phyloP scores from a whole-genome alignment of 2,329 filamentous ascomycete genomes.

The Beauveria sp. region DNA sequence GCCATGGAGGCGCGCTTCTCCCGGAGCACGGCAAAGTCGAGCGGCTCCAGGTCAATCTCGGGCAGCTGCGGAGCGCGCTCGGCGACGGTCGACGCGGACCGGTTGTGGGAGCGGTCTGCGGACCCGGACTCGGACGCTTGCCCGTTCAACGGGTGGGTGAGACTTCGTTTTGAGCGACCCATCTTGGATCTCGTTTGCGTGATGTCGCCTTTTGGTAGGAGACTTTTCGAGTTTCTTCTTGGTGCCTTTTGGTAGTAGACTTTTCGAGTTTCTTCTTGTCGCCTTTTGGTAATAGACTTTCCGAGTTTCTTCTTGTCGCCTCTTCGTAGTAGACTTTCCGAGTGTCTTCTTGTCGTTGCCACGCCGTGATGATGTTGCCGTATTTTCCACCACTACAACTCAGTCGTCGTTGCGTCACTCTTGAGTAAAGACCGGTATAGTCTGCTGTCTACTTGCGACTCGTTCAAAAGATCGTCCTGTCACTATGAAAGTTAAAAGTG shows the following conservation, averaged over 20 bases:
- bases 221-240: not conserved
- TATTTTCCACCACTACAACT: not conserved
- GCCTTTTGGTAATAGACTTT: not conserved
- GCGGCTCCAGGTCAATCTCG: slow-evolving; percentile 8
- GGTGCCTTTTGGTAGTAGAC: not conserved
- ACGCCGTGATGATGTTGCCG: not conserved
- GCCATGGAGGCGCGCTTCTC: slow-evolving; percentile 6
- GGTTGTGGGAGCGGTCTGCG: not conserved
- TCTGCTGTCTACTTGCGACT: not conserved
- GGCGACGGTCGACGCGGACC: not conserved
- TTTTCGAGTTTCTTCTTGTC: not conserved
- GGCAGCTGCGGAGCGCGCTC: slow-evolving; percentile 6
- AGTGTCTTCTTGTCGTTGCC: not conserved
- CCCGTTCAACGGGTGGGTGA: not conserved
- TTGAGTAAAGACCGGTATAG: not conserved
- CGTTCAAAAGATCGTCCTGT: not conserved
- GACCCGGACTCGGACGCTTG: not conserved
- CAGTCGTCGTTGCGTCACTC: not conserved
- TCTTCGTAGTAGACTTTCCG: not conserved
- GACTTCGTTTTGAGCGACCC: slow-evolving; percentile 6
- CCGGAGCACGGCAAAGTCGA: slow-evolving; percentile 9
- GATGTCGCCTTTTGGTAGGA: not conserved
- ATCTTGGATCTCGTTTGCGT: not conserved
- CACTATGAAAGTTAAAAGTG: not conserved
- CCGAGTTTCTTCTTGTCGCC: not conserved